These are phyloP conservation scores for Eragrostis tef DNA, from an alignment of 202 grass and related monocot genomes.

Conservation along the genomic window DNA sequence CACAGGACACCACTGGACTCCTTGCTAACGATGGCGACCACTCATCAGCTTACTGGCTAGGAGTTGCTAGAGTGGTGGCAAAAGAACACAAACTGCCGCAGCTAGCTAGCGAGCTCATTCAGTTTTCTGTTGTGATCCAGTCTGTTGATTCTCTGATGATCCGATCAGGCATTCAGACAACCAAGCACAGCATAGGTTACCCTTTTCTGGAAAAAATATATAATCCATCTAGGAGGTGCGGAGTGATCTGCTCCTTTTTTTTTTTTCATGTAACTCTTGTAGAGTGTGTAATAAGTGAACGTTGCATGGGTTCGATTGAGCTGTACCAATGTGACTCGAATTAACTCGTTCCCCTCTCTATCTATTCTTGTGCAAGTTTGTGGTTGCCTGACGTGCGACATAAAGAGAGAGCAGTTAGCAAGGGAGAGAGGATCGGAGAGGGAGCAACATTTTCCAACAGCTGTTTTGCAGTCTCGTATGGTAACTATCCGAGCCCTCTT, in stretches of 20 bases:
- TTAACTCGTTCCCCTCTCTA: slow-evolving; percentile 15
- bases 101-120: background rate
- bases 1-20: slow-evolving; percentile 49
- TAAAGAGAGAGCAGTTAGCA: slow-evolving; percentile 29
- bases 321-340: background rate
- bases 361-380: slow-evolving; percentile 22
- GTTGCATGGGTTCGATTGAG: background rate
- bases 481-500: slow-evolving; percentile 76
- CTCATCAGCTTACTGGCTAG: slow-evolving; percentile 34
- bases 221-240: no score
- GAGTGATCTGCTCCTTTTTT: background rate
- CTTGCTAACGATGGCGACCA: slow-evolving; percentile 43
- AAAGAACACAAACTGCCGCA: background rate
- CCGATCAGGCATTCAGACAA: slow-evolving; percentile 27
- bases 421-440: background rate
- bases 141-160: slow-evolving; percentile 42
- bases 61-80: background rate
- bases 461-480: slow-evolving; percentile 70
- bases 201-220: background rate
- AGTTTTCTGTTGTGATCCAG: slow-evolving; percentile 24
- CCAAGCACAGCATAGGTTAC: background rate
- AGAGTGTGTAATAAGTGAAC: background rate
- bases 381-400: slow-evolving; percentile 80
- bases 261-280: background rate
- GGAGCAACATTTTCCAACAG: slow-evolving; percentile 64